A percentile compares a stretch with the other conserved stretches of the same genome.
Evolutionary conservation across 768 basidiomycete species (phyloP).

Genomic region (Infundibulicybe gibba): DNA sequence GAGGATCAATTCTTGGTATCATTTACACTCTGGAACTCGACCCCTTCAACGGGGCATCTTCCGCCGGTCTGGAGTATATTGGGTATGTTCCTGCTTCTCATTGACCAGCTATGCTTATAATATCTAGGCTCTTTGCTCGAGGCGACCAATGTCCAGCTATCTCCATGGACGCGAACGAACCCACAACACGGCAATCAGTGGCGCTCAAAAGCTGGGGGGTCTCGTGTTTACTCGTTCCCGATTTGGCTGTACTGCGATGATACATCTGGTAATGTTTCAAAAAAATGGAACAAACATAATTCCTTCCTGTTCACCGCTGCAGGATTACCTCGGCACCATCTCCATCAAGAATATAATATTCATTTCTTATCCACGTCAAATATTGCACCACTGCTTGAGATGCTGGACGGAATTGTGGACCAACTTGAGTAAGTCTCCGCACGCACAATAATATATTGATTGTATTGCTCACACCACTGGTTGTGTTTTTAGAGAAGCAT

Average conservation of each 20-base stretch:
- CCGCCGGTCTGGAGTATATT: not conserved
- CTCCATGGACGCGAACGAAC: not conserved
- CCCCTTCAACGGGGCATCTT: not conserved
- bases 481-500: conserved; percentile 12
- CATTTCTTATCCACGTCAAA: conserved; percentile 41
- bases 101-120: not conserved
- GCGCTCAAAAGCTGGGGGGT: conserved; percentile 20
- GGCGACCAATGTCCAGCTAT: not conserved
- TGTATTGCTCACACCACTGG: not conserved
- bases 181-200: conserved; percentile 16
- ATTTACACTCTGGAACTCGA: conserved; percentile 1
- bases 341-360: conserved; percentile 29
- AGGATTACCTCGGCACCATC: conserved; percentile 26
- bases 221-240: conserved; percentile 23
- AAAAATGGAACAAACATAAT: conserved; percentile 47
- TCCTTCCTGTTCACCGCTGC: conserved; percentile 31
- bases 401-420: conserved; percentile 34
- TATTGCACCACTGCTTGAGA: conserved; percentile 35
- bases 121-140: not conserved
- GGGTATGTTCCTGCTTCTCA: not conserved
- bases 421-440: conserved; percentile 30
- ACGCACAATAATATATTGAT: too few relatives aligned
- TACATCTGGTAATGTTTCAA: conserved; percentile 40
- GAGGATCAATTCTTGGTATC: conserved; percentile 1
- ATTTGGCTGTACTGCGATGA: conserved; percentile 43